Percentiles rank a stretch among this genome's conserved stretches.
phyloP scores from a whole-genome alignment of 768 basidiomycete genomes.

The Cytidiella melzeri region DNA sequence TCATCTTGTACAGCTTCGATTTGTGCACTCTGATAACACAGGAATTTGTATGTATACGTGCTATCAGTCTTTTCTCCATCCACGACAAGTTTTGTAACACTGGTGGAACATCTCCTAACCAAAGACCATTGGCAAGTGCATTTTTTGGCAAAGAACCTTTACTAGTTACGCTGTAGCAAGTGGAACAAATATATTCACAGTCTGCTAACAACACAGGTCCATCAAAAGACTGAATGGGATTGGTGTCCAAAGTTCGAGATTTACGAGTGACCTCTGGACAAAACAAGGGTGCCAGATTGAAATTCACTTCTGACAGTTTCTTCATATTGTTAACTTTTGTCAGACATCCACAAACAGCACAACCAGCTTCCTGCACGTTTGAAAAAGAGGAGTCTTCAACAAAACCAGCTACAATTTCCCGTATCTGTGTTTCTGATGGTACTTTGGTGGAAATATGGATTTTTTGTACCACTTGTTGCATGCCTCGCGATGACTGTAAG shows the following conservation, averaged over 20 bases:
- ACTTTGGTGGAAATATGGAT: background rate
- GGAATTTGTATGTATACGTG: constrained; percentile 14
- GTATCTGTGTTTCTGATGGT: background rate
- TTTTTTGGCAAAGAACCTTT: background rate
- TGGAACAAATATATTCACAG: background rate
- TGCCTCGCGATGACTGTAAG: no score
- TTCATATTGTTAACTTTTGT: background rate
- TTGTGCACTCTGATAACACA: constrained; percentile 15
- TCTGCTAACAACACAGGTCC: background rate
- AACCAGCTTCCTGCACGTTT: background rate
- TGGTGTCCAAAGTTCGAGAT: background rate
- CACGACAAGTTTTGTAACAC: constrained; percentile 24
- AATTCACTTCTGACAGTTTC: background rate
- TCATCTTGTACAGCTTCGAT: constrained; percentile 25
- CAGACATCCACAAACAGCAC: constrained; percentile 3
- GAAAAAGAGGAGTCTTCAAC: background rate
- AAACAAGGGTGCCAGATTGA: background rate
- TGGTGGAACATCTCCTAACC: constrained; percentile 30
- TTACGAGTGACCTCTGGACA: background rate
- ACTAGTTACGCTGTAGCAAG: background rate
- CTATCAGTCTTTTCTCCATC: constrained; percentile 26
- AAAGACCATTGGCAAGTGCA: constrained; percentile 30
- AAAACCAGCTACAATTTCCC: background rate
- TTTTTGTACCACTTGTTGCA: background rate
- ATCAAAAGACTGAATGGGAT: background rate